Evolutionary conservation across 148 eudicot genomes (phyloP), one percentile per base, ranked within the genome.

Genomic region (Simmondsia chinensis): DNA sequence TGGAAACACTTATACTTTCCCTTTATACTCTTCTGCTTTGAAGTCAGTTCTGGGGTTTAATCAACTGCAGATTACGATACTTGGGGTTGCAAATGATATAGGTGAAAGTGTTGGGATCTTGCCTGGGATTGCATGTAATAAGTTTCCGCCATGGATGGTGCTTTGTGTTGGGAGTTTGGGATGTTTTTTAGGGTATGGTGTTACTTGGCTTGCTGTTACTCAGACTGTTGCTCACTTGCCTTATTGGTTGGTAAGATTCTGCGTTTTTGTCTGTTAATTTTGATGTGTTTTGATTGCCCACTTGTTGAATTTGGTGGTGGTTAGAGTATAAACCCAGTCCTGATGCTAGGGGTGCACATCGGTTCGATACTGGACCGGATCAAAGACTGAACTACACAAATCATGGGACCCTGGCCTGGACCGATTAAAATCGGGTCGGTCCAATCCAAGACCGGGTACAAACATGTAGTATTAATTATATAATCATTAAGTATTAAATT

Each of bases 31-130:
- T 0, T 50, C 61, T 9, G 33, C 97, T 1, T 69, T 89, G 20
- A 89, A 84, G 57, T 61, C 83, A 3, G 79, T 81, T 2, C 38
- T 89, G 57, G 94, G 97, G 34, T 82, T 67, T 31, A 63, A 29
- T 52, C 97, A 89, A 46, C 93, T 76, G 33, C 97, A 81, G 47
- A 63, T 89, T 11, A 79, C 97, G 6, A 76, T 89, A 0, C 79
- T 89, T 27, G 97, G 94, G 6, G 97, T 91, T 9, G 97, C 97
- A 1, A 85, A 82, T 56, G 97, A 91, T 37, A 43, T 89, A 21
- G 95, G 97, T 6, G 97, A 89, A 25, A 89, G 82, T 41, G 65
- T 85, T 0, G 97, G 97, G 0, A 74, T 89, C 35, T 71, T 89
- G 30, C 93, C 97, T 5, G 97, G 95, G 3, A 65, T 85, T 33